phyloP scores from a whole-genome alignment of 208 protist genomes.

The Acanthamoeba divionensis region DNA sequence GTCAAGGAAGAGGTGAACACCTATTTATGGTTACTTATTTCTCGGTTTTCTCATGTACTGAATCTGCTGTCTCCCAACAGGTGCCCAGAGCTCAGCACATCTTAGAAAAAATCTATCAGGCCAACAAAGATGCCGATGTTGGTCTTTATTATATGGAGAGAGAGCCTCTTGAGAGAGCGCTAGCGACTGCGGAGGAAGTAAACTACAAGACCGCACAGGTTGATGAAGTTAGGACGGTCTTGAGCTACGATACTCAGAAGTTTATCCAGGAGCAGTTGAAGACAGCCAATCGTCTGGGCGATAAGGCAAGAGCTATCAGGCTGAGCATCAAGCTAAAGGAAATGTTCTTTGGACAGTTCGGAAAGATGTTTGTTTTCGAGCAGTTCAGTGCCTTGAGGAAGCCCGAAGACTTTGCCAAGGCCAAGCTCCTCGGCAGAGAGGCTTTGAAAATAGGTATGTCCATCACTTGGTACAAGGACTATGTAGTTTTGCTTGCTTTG shows the following conservation, averaged over 20 bases:
- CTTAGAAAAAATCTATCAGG: neutral
- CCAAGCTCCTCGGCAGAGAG: conserved; percentile 42
- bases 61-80: neutral
- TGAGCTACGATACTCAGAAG: neutral
- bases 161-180: neutral
- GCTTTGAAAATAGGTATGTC: neutral
- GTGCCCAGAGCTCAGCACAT: neutral
- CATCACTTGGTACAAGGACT: too few relatives aligned
- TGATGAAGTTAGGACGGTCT: neutral
- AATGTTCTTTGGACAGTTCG: conserved; percentile 43
- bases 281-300: conserved; percentile 2
- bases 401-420: conserved; percentile 42
- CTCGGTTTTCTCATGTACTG: neutral
- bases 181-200: neutral
- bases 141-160: conserved; percentile 42
- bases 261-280: conserved; percentile 43
- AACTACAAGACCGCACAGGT: neutral
- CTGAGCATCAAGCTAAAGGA: conserved; percentile 49
- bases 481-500: too few relatives aligned
- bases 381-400: neutral
- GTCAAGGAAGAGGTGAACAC: neutral
- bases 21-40: neutral
- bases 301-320: neutral
- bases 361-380: conserved; percentile 44
- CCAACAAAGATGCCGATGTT: neutral